A percentile compares a stretch with the other conserved stretches of the same genome.
These are phyloP conservation scores for Mortierella hygrophila DNA, from an alignment of 192 early-diverging fungal genomes.

Conservation along the genomic window DNA sequence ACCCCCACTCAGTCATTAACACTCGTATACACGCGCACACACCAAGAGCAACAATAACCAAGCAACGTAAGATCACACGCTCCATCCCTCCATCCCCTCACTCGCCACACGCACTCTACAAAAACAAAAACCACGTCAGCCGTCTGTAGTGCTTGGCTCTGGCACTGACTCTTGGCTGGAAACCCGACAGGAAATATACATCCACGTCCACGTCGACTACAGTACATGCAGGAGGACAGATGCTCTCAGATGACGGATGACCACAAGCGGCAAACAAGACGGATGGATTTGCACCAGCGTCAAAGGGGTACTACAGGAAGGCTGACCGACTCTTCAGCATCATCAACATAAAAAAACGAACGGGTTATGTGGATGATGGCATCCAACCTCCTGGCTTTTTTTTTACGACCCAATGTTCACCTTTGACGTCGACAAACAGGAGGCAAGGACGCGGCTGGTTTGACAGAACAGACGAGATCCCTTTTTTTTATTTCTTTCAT, in stretches of 20 bases:
- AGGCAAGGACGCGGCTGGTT: constrained; percentile 5
- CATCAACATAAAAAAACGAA: neutral
- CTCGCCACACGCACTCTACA: too few species aligned
- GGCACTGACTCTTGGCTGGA: neutral
- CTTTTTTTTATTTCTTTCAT: neutral
- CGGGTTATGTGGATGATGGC: neutral
- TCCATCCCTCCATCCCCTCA: neutral
- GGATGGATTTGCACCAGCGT: neutral
- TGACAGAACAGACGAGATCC: neutral
- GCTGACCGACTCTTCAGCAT: neutral
- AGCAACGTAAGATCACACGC: constrained; percentile 2
- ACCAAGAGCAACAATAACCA: neutral
- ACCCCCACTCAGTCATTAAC: neutral
- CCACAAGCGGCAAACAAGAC: neutral
- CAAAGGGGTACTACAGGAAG: neutral
- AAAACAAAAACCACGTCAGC: too few species aligned
- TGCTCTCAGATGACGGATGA: neutral
- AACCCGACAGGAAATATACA: neutral
- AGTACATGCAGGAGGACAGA: neutral
- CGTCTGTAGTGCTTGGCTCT: neutral
- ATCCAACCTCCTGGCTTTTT: neutral
- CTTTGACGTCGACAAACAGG: neutral
- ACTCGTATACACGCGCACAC: neutral
- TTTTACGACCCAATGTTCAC: neutral
- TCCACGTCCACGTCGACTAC: neutral